Conservation (phyloP, 148 eudicot species). For the Rhododendron henanense region DNA sequence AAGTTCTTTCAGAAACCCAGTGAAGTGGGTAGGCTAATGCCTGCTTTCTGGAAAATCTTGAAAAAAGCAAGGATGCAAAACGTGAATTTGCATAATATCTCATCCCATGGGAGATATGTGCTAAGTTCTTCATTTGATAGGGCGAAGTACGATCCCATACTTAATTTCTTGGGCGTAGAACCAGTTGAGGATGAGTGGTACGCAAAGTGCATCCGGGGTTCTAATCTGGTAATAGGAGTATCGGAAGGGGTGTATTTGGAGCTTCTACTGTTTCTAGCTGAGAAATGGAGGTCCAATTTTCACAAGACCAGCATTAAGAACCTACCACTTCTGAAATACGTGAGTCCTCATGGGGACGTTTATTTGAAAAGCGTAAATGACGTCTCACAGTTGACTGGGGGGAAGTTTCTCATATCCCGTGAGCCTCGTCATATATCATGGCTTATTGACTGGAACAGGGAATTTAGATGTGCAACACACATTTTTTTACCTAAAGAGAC, state of each 20-base stretch:
- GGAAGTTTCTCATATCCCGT: constrained; percentile 13
- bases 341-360: constrained; percentile 26
- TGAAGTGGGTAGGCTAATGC: constrained; percentile 53
- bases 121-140: constrained; percentile 52
- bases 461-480: constrained; percentile 11
- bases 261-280: constrained; percentile 47
- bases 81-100: constrained; percentile 40
- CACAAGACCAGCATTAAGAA: constrained; percentile 26
- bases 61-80: constrained; percentile 32
- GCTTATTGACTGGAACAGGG: constrained; percentile 32
- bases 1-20: constrained; percentile 50
- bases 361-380: constrained; percentile 30
- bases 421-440: constrained; percentile 8
- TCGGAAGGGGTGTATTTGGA: constrained; percentile 41
- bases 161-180: constrained; percentile 48
- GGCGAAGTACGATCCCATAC: constrained; percentile 29
- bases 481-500: constrained; percentile 14
- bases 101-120: constrained; percentile 57
- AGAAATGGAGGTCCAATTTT: constrained; percentile 39
- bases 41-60: constrained; percentile 52
- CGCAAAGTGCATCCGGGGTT: constrained; percentile 52
- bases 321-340: constrained; percentile 50
- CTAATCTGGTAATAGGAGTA: constrained; percentile 48
- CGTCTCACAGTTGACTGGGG: background rate
- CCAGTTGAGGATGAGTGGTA: constrained; percentile 55